These are phyloP conservation scores for Russula vinacea DNA, from an alignment of 768 basidiomycete genomes.

Conservation along the genomic window DNA sequence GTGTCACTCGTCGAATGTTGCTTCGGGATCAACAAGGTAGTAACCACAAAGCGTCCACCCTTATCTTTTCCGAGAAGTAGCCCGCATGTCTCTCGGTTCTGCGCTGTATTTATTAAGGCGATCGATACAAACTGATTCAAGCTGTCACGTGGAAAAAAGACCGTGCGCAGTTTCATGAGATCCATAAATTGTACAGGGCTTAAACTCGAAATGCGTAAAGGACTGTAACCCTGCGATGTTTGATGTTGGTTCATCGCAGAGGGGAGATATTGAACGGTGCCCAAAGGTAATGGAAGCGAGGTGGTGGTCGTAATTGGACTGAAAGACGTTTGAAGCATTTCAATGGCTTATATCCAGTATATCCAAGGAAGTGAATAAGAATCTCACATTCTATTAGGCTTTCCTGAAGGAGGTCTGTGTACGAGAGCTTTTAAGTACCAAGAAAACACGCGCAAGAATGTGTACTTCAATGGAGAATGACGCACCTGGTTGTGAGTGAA, in stretches of 20 bases:
- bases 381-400: conserved; percentile 31
- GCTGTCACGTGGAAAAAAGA: conserved; percentile 70
- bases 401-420: conserved; percentile 41
- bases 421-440: conserved; percentile 48
- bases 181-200: no score
- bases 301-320: conserved; percentile 54
- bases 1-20: conserved; percentile 86
- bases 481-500: conserved; percentile 39
- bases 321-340: conserved; percentile 1
- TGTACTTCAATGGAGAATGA: neutral
- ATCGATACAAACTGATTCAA: conserved; percentile 71
- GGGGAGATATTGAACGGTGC: no score
- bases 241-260: conserved; percentile 78
- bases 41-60: conserved; percentile 62
- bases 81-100: conserved; percentile 84
- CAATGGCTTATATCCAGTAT: neutral
- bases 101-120: conserved; percentile 73
- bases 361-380: neutral
- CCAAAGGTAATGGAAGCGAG: no score
- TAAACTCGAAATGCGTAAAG: conserved; percentile 60
- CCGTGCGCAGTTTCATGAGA: conserved; percentile 48
- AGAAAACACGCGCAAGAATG: neutral
- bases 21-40: conserved; percentile 79
- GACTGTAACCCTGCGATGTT: conserved; percentile 70
- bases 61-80: conserved; percentile 65